phyloP scores from a whole-genome alignment of 1,284 basidiomycete genomes.

The Ganoderma meredithae region DNA sequence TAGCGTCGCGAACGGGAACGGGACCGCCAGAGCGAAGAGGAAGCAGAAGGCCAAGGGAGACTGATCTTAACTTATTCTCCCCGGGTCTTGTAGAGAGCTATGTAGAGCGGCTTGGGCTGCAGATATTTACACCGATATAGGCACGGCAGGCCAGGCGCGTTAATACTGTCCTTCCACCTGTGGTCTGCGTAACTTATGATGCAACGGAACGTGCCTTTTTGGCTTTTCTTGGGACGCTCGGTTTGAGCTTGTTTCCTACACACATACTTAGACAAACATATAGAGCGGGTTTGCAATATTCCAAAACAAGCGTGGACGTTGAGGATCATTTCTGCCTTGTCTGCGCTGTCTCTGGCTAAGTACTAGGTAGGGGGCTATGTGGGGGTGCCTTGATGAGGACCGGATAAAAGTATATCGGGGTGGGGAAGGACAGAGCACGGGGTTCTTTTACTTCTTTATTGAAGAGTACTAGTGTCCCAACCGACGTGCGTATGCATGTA shows the following conservation, averaged over 20 bases:
- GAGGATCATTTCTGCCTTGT: neutral
- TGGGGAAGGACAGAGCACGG: slow-evolving; percentile 11
- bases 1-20: neutral
- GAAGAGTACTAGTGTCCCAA: slow-evolving; percentile 2
- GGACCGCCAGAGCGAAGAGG: slow-evolving; percentile 4
- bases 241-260: neutral
- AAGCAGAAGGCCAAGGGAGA: slow-evolving; percentile 13
- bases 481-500: slow-evolving; percentile 3
- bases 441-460: slow-evolving; percentile 12
- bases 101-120: neutral
- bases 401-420: slow-evolving; percentile 10
- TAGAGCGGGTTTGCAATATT: neutral
- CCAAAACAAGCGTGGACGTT: neutral
- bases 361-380: neutral
- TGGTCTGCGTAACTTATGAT: slow-evolving; percentile 6
- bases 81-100: neutral
- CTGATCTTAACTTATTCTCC: slow-evolving; percentile 3
- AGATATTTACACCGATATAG: neutral
- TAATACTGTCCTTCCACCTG: neutral
- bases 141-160: neutral
- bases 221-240: neutral
- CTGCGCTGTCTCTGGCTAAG: neutral
- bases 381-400: neutral
- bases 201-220: neutral
- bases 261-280: neutral